Evolutionary conservation across 441 rosid species (phyloP).

Genomic region (Euphorbia celastroides): DNA sequence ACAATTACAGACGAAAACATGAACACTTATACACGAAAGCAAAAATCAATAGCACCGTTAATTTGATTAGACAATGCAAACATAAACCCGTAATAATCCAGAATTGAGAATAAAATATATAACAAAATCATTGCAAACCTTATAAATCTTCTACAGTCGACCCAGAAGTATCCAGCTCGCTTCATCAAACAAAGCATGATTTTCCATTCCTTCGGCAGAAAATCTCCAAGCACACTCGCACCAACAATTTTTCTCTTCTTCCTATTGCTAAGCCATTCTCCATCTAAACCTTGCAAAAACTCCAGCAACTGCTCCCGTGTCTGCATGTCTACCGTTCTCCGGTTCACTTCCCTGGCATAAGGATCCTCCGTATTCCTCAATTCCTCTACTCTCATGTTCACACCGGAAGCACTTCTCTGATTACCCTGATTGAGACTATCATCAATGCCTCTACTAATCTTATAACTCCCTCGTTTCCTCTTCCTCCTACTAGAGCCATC

Average conservation of each 20-base stretch:
- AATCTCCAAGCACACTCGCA: slow-evolving; percentile 44
- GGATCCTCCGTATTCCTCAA: slow-evolving; percentile 42
- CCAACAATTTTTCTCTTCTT: slow-evolving; percentile 69
- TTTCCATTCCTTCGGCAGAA: slow-evolving; percentile 63
- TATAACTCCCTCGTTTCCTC: slow-evolving; percentile 68
- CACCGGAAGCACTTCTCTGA: neutral
- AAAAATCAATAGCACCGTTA: neutral
- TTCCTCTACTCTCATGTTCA: slow-evolving; percentile 3
- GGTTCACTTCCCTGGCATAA: slow-evolving; percentile 42
- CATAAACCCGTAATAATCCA: neutral
- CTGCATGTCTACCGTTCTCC: slow-evolving; percentile 46
- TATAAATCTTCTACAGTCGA: slow-evolving; percentile 54
- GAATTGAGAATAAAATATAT: neutral
- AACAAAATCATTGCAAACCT: slow-evolving; percentile 33
- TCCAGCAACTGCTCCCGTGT: slow-evolving; percentile 46
- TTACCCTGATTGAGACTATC: neutral
- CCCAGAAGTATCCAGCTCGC: slow-evolving; percentile 44
- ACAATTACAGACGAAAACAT: neutral
- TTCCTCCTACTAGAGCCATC: slow-evolving; percentile 16
- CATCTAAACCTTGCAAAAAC: slow-evolving; percentile 53
- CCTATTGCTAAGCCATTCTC: slow-evolving; percentile 63
- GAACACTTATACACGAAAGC: neutral
- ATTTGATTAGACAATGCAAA: neutral
- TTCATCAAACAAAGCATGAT: slow-evolving; percentile 56
- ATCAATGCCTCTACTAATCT: neutral